These are phyloP conservation scores for Acmispon strigosus DNA, from an alignment of 306 rosid species.

Conservation along the genomic window DNA sequence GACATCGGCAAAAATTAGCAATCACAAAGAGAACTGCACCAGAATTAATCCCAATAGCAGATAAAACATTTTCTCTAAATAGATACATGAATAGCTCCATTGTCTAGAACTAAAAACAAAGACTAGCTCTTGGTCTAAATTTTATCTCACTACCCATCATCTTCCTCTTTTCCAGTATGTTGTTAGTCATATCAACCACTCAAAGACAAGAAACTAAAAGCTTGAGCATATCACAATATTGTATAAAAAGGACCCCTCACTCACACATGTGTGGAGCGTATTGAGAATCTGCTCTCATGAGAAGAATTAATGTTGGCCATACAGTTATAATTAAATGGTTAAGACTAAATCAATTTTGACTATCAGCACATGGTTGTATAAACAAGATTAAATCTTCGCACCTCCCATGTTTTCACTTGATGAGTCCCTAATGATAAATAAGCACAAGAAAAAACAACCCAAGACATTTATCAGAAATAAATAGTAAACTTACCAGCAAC, in stretches of 20 bases:
- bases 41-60: constrained; percentile 5
- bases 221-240: background rate
- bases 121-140: background rate
- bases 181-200: background rate
- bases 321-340: background rate
- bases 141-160: background rate
- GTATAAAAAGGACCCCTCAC: too few species aligned
- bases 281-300: background rate
- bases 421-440: background rate
- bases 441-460: background rate
- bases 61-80: background rate
- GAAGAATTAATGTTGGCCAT: background rate
- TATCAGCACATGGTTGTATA: background rate
- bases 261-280: too few species aligned
- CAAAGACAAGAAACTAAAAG: background rate
- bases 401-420: background rate
- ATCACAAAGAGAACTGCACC: constrained; percentile 16
- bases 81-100: constrained; percentile 3
- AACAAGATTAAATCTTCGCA: background rate
- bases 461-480: constrained; percentile 13
- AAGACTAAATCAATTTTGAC: background rate
- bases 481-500: constrained; percentile 80
- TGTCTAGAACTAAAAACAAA: background rate
- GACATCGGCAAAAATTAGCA: constrained; percentile 14
- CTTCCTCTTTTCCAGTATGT: background rate